A percentile compares a stretch with the other conserved stretches of the same genome.
phyloP scores from a whole-genome alignment of 768 basidiomycete genomes.

The Candolleomyces aberdarensis region DNA sequence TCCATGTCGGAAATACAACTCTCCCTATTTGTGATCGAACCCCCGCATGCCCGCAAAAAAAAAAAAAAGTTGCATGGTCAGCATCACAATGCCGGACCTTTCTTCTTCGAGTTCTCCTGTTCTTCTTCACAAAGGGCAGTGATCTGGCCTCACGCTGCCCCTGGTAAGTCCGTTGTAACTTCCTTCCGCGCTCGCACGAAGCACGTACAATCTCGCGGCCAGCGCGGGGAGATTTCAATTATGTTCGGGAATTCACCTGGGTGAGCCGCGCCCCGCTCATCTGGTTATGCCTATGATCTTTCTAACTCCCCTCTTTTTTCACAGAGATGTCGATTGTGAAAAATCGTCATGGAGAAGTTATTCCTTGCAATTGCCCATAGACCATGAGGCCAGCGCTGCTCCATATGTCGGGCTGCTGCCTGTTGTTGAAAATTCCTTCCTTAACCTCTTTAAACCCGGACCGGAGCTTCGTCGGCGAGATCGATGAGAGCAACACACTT shows the following conservation, averaged over 20 bases:
- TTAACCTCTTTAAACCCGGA: not conserved
- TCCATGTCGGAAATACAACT: constrained; percentile 1
- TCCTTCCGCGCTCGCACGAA: not conserved
- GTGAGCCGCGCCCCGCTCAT: constrained; percentile 1
- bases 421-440: not conserved
- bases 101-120: not conserved
- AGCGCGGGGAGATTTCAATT: not conserved
- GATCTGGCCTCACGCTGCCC: not conserved
- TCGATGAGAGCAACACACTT: not conserved
- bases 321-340: not conserved
- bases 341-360: not conserved
- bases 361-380: not conserved
- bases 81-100: not conserved
- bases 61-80: not conserved
- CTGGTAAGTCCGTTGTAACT: not conserved
- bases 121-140: not conserved
- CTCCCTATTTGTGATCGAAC: not conserved
- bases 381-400: not conserved
- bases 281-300: not conserved
- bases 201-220: not conserved
- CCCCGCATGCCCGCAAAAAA: not conserved
- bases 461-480: constrained; percentile 2
- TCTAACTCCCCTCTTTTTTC: constrained; percentile 2
- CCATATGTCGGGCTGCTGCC: not conserved
- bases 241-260: not conserved